Evolutionary conservation across 306 rosid species (phyloP), one percentile per base, ranked within the genome.

Genomic region (Cucumis sativus): DNA sequence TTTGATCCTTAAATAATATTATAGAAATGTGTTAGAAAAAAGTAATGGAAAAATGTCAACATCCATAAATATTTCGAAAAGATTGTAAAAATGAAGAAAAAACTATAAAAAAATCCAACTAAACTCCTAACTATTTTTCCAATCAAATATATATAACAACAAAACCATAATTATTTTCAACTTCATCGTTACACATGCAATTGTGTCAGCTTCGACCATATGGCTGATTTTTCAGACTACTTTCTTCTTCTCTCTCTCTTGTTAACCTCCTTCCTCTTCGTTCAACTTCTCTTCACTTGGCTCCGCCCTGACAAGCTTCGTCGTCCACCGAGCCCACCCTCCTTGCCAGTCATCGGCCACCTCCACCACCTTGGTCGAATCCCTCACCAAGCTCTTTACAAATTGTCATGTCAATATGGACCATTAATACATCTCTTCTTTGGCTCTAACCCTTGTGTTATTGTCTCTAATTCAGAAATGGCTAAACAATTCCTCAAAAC

Each of bases 321-420:
- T 49, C 82, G 74, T 77, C 88, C 86, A 17, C 86, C 88, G 18
- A 68, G 86, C 51, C 86, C 86, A 2, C 25, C 56, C 12, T 47
- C 84, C 17, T 67, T 80, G 58, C 86, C 88, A 5, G 68, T 82
- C 74, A 37, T 82, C 4, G 88, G 88, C 28, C 85, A 85, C 57
- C 86, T 85, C 70, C 88, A 85, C 54, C 86, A 73, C 59, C 80
- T 85, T 14, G 81, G 76, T 33, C 67, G 78, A 23, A 25, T 80
- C 43, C 88, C 86, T 20, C 88, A 85, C 79, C 88, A 82, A 74
- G 71, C 84, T 14, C 75, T 85, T 28, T 74, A 85, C 79, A 82
- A 80, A 72, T 82, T 85, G 11, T 80, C 86, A 33, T 73, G 10
- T 51, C 77, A 61, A 20, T 41, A 77, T n/a, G 88, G 84, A 23